Evolutionary conservation across 179 eudicot species (phyloP).

Genomic region (Heliamphora pulchella): DNA sequence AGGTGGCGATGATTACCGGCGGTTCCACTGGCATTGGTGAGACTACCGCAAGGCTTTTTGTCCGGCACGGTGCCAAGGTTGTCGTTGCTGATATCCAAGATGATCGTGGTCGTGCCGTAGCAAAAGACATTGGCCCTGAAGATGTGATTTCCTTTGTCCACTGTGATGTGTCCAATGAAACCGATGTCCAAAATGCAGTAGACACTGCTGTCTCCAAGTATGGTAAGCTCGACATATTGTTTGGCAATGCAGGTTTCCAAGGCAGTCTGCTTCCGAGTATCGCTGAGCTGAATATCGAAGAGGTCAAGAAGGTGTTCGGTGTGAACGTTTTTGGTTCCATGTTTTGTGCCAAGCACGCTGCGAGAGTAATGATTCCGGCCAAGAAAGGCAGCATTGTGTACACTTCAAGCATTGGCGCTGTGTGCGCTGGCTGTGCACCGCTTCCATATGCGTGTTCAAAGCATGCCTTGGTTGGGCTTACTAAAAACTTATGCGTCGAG

Average conservation of each 20-base stretch:
- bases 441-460: neutral
- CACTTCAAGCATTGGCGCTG: neutral
- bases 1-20: slow-evolving; percentile 5
- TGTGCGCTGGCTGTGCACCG: neutral
- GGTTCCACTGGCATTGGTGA: slow-evolving; percentile 5
- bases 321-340: slow-evolving; percentile 2
- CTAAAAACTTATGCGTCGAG: neutral
- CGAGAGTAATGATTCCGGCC: neutral
- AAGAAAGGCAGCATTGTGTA: neutral
- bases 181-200: neutral
- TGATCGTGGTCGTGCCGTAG: neutral
- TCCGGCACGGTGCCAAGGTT: neutral
- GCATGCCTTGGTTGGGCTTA: neutral
- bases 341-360: slow-evolving; percentile 3
- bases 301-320: neutral
- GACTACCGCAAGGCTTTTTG: neutral
- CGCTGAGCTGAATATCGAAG: neutral
- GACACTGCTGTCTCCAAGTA: neutral
- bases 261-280: neutral
- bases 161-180: neutral
- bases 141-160: neutral
- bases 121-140: neutral
- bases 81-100: slow-evolving; percentile 6
- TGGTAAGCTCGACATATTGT: neutral
- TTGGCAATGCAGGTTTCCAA: neutral